Evolutionary conservation across 2,329 filamentous ascomycete species (phyloP), one percentile per base, ranked within the genome.

Genomic region (Didymosphaeria variabile): DNA sequence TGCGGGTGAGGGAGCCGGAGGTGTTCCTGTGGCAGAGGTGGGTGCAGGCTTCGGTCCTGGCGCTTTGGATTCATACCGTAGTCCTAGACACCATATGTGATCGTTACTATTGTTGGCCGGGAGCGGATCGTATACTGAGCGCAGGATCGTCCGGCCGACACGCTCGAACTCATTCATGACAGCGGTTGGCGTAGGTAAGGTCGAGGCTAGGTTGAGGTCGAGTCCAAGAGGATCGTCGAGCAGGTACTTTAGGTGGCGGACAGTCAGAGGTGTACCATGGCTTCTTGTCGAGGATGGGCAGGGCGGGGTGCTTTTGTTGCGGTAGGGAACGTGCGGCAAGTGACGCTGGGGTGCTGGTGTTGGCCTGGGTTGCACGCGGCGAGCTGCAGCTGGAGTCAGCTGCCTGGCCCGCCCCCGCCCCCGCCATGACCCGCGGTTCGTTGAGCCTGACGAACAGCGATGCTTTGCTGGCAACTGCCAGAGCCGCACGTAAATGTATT

Each of bases 101-200:
- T 86, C 84, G 60, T 81, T 77, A 59, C 88, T 83, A 75, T 97
- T 89, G 80, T 97, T 97, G 64, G 86, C 88, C 6, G 93, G 94
- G 66, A 94, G 89, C 0, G 93, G 93, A 70, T 97, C 94, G 90
- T 93, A 97, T 73, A 98, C 90, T 81, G 92, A 93, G 80, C 94
- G 91, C 62, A 97, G 90, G 70, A 97, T 88, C 65, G 91, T 91
- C 79, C 92, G 91, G 71, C 81, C 80, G 74, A 90, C 88, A 68
- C 91, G 90, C 68, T 91, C 87, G 62, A 96, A 82, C 72, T 97
- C 92, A 72, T 85, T 85, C 88, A 90, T 89, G 68, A 61, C 72
- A 62, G 38, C 45, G n/a, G 55, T 13, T 51, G 64, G 59, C 47
- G 58, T 32, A 44, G 60, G 45, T 9, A 23, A 54, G 57, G n/a